phyloP scores from a whole-genome alignment of 1,284 basidiomycete species.

The Malassezia caprae region DNA sequence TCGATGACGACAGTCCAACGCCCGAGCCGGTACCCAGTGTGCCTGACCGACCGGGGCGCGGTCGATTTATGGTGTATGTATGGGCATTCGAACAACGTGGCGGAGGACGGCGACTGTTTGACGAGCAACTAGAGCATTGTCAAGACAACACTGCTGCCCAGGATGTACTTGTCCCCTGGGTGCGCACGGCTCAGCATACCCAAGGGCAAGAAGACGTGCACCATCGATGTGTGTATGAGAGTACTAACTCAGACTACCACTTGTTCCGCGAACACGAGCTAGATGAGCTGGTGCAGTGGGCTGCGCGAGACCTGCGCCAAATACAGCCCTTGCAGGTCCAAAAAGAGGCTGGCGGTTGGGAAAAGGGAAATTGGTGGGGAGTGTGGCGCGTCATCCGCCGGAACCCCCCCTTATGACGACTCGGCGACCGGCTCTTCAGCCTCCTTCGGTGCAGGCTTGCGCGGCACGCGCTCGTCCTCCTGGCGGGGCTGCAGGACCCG shows the following conservation, averaged over 20 bases:
- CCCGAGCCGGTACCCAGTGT: background rate
- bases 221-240: conserved; percentile 29
- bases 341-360: conserved; percentile 39
- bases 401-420: background rate
- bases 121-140: conserved; percentile 6
- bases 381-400: conserved; percentile 33
- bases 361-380: conserved; percentile 47
- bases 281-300: conserved; percentile 35
- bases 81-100: conserved; percentile 91
- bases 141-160: conserved; percentile 13
- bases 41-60: conserved; percentile 50
- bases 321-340: conserved; percentile 17
- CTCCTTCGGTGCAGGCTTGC: conserved; percentile 5
- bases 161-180: conserved; percentile 46
- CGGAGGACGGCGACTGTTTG: conserved; percentile 34
- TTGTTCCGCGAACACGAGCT: conserved; percentile 40
- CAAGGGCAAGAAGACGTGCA: conserved; percentile 19
- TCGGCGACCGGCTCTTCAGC: conserved; percentile 16
- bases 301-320: conserved; percentile 18
- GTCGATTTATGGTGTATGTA: conserved; percentile 84
- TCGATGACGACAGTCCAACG: conserved; percentile 10
- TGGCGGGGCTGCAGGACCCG: conserved; percentile 50
- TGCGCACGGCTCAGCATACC: conserved; percentile 22
- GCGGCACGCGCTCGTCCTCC: conserved; percentile 16
- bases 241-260: conserved; percentile 34